Base-by-base conservation (phyloP, 2,329 filamentous ascomycete species). In the Aspergillus pseudotamarii region DNA sequence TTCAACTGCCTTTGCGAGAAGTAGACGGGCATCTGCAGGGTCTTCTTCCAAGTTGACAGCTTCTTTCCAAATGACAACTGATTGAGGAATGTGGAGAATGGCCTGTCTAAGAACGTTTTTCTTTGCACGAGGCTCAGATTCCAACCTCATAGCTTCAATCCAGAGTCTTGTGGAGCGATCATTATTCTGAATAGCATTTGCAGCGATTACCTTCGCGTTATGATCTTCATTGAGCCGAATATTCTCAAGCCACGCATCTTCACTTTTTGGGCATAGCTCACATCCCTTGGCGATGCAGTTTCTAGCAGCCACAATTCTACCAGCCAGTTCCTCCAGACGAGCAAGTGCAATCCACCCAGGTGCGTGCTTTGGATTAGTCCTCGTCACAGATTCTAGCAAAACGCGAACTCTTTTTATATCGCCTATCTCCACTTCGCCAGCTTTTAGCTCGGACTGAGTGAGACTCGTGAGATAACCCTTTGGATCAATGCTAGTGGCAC, bases 11-110 rank as follows among this genome's bases (percentile, higher is more conserved):
- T 97, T 97, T 55, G 93, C 94, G 54, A 99, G 86, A 60, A 99
- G 84, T 61, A 99, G 83, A 66, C 90, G 89, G 5, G 96, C 96
- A 80, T 97, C 93, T 34, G 90, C 91, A 0, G 91, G 87, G 69
- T 97, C 91, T 72, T 97, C 94, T 74, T 98, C 95, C 60, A 98
- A 82, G 70, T 98, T 98, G 66, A 99, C 94, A 6, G 94, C 91
- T 75, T 96, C 93, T 76, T 98, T 99, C 95, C 95, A 99, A n/a
- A 99, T 86, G 48, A 92, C 90, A 55, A 98, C 95, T 0, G 94
- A 98, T 73, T 97, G 93, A 0, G 94, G 94, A 46, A 97, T 91
- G 72, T 97, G 90, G 71, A 98, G 92, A 51, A 99, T 84, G 0
- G 95, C 96, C 74, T 96, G 92, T 60, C 94, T 88, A 38, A 97